Evolutionary conservation across 225 moss, liverwort and hornwort genomes (phyloP), one percentile per base, ranked within the genome.

Genomic region (Ulota crispa): DNA sequence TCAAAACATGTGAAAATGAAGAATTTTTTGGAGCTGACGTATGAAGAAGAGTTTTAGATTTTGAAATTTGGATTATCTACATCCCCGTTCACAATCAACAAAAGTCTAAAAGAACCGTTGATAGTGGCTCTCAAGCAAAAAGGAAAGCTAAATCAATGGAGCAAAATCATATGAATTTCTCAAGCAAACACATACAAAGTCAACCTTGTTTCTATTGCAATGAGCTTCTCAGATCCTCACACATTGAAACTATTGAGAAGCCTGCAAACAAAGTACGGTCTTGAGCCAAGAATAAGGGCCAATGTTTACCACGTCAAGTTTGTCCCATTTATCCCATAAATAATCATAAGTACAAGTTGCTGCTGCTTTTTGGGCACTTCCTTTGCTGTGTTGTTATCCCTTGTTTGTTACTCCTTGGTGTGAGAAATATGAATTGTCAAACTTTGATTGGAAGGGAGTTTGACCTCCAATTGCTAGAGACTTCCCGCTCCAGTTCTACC

Each of bases 271-370:
- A 70, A 65, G 41, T 70, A 79, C 47, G 56, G 7, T 37, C 39
- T 55, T 18, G 42, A 71, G 62, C 39, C 63, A 82, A 60, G 50
- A 74, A 16, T 45, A 80, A 74, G 75, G 70, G 55, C 20, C 75
- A 55, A 78, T 83, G 31, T 87, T 57, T 85, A 98, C 97, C 95
- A 95, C 95, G 80, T 98, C 95, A 85, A 91, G 95, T 20, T 81
- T 94, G 86, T 95, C 97, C 97, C 97, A 98, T 71, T 95, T 95
- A 72, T 88, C 89, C 67, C 3, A 13, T 72, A 90, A 92, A 55
- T 91, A 86, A 65, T 98, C 93, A 79, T 94, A 91, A 32, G 93
- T 94, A 83, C 94, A 94, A 36, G 84, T 79, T 53, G 93, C 88
- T 78, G 88, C 89, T 82, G n/a, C n/a, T 83, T 88, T 47, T 21